These are phyloP conservation scores for Moesziomyces globuligerus DNA, from an alignment of 1,284 basidiomycete species.

Conservation along the genomic window DNA sequence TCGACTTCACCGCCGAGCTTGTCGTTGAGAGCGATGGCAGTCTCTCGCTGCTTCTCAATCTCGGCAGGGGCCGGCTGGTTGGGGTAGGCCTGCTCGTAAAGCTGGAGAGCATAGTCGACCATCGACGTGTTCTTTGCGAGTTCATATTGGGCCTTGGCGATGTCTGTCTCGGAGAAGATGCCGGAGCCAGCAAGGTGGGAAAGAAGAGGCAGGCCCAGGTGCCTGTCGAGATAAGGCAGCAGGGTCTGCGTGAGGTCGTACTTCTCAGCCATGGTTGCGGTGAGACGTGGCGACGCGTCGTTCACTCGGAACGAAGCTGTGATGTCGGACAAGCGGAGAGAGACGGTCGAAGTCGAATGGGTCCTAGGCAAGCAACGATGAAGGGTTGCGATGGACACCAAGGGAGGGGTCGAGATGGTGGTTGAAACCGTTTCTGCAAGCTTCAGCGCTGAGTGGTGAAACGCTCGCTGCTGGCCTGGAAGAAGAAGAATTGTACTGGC, in stretches of 20 bases:
- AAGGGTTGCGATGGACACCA: constrained; percentile 34
- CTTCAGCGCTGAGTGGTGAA: constrained; percentile 3
- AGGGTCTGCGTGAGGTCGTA: constrained; percentile 77
- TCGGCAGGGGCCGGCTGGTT: constrained; percentile 70
- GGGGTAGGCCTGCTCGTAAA: constrained; percentile 81
- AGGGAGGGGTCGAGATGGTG: constrained; percentile 39
- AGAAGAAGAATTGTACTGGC: constrained; percentile 10
- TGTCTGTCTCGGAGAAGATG: constrained; percentile 79
- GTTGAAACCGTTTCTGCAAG: constrained; percentile 5
- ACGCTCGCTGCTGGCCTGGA: neutral
- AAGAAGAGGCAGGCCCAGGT: constrained; percentile 90
- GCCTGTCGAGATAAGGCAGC: constrained; percentile 88
- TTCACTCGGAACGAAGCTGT: constrained; percentile 5
- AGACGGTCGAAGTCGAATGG: constrained; percentile 2
- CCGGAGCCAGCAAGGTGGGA: constrained; percentile 78
- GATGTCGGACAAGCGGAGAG: neutral
- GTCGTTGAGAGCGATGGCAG: constrained; percentile 84
- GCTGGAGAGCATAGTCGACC: constrained; percentile 71
- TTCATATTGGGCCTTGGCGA: constrained; percentile 90
- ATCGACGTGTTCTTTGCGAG: constrained; percentile 82
- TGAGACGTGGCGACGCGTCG: constrained; percentile 4
- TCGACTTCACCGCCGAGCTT: constrained; percentile 87
- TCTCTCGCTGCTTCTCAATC: constrained; percentile 69
- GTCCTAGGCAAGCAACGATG: constrained; percentile 35
- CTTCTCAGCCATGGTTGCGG: constrained; percentile 58